Percentiles rank a stretch among this genome's conserved stretches.
phyloP scores from a whole-genome alignment of 371 early-diverging fungal species.

The Lichtheimia hyalospora region DNA sequence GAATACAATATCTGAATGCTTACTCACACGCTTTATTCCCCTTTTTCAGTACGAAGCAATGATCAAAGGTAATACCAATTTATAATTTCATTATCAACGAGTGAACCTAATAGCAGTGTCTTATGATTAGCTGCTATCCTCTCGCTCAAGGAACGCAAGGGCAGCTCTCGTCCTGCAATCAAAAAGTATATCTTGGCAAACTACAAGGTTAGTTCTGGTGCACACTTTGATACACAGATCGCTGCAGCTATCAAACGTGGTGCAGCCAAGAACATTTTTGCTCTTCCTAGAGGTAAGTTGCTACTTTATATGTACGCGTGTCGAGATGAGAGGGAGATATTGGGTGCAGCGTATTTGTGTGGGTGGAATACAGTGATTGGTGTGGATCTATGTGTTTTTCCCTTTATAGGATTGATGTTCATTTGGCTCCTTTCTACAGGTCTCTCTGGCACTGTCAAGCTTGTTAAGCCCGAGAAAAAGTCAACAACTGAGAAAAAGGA shows the following conservation, averaged over 20 bases:
- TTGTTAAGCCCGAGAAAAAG: constrained; percentile 62
- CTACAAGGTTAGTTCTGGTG: constrained; percentile 55
- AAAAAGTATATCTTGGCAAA: constrained; percentile 84
- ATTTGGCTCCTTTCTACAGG: constrained; percentile 19
- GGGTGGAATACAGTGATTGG: constrained; percentile 6
- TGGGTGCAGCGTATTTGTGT: background rate
- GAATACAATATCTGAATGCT: background rate
- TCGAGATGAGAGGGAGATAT: background rate
- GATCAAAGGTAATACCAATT: constrained; percentile 37
- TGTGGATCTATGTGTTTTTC: constrained; percentile 1
- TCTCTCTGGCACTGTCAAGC: constrained; percentile 70
- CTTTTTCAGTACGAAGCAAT: constrained; percentile 44
- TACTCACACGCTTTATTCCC: constrained; percentile 8
- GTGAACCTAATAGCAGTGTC: background rate
- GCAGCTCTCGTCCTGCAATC: constrained; percentile 78
- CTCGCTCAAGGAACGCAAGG: constrained; percentile 76
- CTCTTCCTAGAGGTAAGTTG: constrained; percentile 68
- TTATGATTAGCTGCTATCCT: constrained; percentile 52
- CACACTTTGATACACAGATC: constrained; percentile 63
- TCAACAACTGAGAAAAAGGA: constrained; percentile 25
- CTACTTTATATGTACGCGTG: background rate
- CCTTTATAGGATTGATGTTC: constrained; percentile 3
- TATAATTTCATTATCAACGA: background rate
- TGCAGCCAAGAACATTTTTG: constrained; percentile 63
- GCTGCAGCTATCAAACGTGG: constrained; percentile 79